Evolutionary conservation across 2,329 filamentous ascomycete genomes (phyloP).

Genomic region (Beauveria sp.): DNA sequence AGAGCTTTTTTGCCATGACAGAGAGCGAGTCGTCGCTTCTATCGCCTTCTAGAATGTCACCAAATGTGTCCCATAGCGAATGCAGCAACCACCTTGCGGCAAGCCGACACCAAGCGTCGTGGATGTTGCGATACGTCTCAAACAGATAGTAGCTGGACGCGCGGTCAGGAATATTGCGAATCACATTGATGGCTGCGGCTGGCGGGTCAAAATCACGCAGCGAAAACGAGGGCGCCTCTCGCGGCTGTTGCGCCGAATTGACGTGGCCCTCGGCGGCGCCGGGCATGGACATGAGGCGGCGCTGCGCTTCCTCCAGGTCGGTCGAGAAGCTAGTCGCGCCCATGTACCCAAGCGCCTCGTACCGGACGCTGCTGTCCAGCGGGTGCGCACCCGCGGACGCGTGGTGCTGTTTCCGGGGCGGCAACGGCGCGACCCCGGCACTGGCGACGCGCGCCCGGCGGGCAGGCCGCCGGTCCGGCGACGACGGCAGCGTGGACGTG

Average conservation of each 20-base stretch:
- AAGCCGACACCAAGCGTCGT: slow-evolving; percentile 16
- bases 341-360: slow-evolving; percentile 24
- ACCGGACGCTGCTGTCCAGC: slow-evolving; percentile 2
- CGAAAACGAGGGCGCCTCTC: background rate
- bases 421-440: background rate
- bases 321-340: slow-evolving; percentile 29
- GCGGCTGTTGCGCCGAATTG: background rate
- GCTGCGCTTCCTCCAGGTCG: slow-evolving; percentile 9
- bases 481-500: background rate
- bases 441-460: background rate
- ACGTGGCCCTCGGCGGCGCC: background rate
- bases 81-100: slow-evolving; percentile 11
- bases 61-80: slow-evolving; percentile 16
- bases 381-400: background rate
- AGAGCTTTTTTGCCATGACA: slow-evolving; percentile 24
- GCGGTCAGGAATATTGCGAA: slow-evolving; percentile 11
- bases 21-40: slow-evolving; percentile 16
- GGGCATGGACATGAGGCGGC: slow-evolving; percentile 11
- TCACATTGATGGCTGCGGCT: background rate
- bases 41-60: slow-evolving; percentile 16
- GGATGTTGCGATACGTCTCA: slow-evolving; percentile 12
- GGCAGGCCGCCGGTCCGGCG: background rate
- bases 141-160: slow-evolving; percentile 13
- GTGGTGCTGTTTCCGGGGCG: background rate
- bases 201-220: background rate